Evolutionary conservation across 2,329 filamentous ascomycete genomes (phyloP), one percentile per base, ranked within the genome.

Genomic region (Penicillium sp.): DNA sequence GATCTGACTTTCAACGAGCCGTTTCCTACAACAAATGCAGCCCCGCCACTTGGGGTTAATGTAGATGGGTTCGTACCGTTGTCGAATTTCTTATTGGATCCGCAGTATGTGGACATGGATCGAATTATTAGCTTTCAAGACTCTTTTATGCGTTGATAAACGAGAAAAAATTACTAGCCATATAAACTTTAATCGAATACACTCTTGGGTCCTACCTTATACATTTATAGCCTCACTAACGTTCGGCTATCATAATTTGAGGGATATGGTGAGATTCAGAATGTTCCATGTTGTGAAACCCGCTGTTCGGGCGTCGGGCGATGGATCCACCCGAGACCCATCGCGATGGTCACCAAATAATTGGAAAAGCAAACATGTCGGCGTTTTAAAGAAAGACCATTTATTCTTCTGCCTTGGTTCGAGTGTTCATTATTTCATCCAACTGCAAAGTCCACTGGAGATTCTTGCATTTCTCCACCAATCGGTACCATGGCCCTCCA

Each of bases 61-160:
- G 7, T 50, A 7, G 48, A 50, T 40, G 28, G 27, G 5, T 41
- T 50, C 22, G 35, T 16, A 1, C 41, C 33, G 28, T 27, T 52
- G 22, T 48, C 24, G 33, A 35, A 35, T 25, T 41, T 48, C 33
- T 36, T 52, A 4, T 42, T 35, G n/a, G 50, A 52, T 11, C 50
- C 50, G 13, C 50, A 52, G 20, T 52, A 52, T 35, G 14, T 40
- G 27, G 45, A 52, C 8, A 52, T 52, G 45, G 50, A 52, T 48
- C 50, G 50, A 14, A 48, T 52, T 36, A 48, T 52, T 22, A 52
- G 50, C 41, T 52, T 52, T 20, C 50, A 52, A n/a, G 50, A 52
- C 27, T 48, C 50, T 14, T 48, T 52, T n/a, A 41, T 48, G 35
- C 28, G 33, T 24, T 45, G 44, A 46, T 46, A 13, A 13, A 18